Percentiles rank a stretch among this genome's conserved stretches.
Conservation (phyloP, 176 grass and related monocot species). For the Triticum timopheevii region DNA sequence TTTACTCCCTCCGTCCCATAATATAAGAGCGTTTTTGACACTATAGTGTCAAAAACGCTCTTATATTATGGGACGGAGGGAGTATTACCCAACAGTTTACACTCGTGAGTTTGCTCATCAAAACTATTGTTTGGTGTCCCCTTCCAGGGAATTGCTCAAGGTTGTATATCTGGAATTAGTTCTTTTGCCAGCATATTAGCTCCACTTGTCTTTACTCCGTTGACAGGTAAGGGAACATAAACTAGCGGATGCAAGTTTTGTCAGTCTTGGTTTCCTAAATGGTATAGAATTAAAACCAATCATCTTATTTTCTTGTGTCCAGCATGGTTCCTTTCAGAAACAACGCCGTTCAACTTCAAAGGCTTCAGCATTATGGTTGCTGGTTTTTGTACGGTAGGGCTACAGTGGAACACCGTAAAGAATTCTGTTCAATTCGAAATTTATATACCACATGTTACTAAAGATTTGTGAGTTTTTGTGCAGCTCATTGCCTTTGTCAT, state of each 20-base stretch:
- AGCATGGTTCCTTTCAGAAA: conserved; percentile 87
- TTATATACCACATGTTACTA: background rate
- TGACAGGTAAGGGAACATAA: conserved; percentile 52
- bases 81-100: background rate
- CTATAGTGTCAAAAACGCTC: too few relatives aligned
- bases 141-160: conserved; percentile 90
- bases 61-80: too few relatives aligned
- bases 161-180: conserved; percentile 82
- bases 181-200: conserved; percentile 84
- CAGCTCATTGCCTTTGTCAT: conserved; percentile 52
- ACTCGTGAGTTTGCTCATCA: background rate
- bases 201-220: conserved; percentile 80
- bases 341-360: conserved; percentile 77
- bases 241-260: background rate
- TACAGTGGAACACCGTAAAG: background rate
- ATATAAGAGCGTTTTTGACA: too few relatives aligned
- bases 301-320: background rate
- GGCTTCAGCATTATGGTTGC: conserved; percentile 90
- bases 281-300: background rate
- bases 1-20: background rate
- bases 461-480: background rate
- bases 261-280: background rate
- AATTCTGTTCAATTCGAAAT: background rate
- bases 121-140: background rate
- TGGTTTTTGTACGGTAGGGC: conserved; percentile 71